Evolutionary conservation across 306 rosid genomes (phyloP).

Genomic region (Cucumis cinereus): DNA sequence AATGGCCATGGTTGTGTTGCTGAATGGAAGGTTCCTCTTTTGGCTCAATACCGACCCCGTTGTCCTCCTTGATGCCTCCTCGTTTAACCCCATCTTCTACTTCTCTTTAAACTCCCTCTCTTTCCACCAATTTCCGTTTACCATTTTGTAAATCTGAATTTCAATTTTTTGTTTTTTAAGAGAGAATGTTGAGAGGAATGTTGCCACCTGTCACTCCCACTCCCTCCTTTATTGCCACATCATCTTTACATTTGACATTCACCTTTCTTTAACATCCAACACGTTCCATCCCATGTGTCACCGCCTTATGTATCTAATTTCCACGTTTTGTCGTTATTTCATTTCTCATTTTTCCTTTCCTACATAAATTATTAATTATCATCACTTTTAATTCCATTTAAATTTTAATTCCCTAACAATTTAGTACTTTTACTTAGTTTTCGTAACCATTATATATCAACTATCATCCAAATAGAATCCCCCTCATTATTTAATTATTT

Average conservation of each 20-base stretch:
- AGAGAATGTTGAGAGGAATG: neutral
- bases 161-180: neutral
- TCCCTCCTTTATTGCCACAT: neutral
- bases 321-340: neutral
- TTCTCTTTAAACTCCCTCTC: too few relatives aligned
- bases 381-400: too few relatives aligned
- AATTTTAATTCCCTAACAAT: too few relatives aligned
- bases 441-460: too few relatives aligned
- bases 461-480: too few relatives aligned
- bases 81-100: neutral
- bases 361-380: too few relatives aligned
- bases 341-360: too few relatives aligned
- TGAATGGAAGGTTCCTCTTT: constrained; percentile 5
- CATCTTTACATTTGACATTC: neutral
- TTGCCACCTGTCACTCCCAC: neutral
- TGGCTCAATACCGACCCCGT: neutral
- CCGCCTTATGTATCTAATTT: too few relatives aligned
- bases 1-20: neutral
- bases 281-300: neutral
- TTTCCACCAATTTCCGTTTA: neutral
- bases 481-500: too few relatives aligned
- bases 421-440: too few relatives aligned
- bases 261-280: neutral
- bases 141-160: neutral
- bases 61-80: neutral